Evolutionary conservation across 2,329 filamentous ascomycete species (phyloP).

Genomic region (Fusarium nanum): DNA sequence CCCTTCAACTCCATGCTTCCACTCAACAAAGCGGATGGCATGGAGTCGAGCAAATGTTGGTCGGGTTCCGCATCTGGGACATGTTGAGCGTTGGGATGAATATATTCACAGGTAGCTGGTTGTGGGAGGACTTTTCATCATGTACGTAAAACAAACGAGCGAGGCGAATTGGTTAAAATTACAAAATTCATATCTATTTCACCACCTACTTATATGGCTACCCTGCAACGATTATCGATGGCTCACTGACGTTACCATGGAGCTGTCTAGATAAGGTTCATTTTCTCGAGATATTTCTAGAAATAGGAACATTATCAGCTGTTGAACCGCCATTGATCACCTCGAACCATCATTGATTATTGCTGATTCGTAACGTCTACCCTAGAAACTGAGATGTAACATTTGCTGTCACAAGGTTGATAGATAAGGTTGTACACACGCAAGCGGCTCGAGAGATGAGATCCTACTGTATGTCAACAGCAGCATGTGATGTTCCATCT

Average conservation of each 20-base stretch:
- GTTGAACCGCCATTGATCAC: background rate
- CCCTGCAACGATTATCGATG: background rate
- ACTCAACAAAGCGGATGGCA: conserved; percentile 5
- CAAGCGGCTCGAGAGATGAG: background rate
- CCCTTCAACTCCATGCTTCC: background rate
- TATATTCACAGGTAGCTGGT: background rate
- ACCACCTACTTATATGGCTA: background rate
- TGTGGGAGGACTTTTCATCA: background rate
- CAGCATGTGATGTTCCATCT: conserved; percentile 15
- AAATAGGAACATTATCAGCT: background rate
- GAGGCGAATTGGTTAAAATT: conserved; percentile 21
- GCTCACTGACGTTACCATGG: no score
- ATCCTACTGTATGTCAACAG: background rate
- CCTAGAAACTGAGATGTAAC: background rate
- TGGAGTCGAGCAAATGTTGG: conserved; percentile 2
- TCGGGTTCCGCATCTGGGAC: background rate
- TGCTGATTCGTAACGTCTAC: background rate
- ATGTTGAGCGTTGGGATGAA: conserved; percentile 5
- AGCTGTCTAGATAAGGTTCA: no score
- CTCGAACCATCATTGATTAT: no score
- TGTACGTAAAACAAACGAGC: conserved; percentile 4
- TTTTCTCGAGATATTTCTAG: background rate
- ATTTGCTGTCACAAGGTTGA: background rate
- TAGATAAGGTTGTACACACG: background rate
- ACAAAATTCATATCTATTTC: conserved; percentile 2